Evolutionary conservation across 208 protist species (phyloP), one percentile per base, ranked within the genome.

Genomic region (Trypanosoma melophagium): DNA sequence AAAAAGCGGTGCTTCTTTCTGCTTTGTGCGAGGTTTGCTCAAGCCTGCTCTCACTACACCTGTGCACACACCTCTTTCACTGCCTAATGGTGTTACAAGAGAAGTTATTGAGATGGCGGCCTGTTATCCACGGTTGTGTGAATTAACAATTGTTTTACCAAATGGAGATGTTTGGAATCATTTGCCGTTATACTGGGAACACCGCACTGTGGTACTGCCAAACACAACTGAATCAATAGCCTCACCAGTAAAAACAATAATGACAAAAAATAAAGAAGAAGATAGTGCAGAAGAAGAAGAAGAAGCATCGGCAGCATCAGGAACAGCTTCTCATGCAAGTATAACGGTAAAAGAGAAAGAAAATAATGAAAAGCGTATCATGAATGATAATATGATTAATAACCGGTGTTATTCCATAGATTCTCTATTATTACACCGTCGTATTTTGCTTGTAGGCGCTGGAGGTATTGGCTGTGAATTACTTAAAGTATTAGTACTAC

Each of bases 381-480:
- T 35, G 28, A 5, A 5, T 69, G 31, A 25, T 28, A 40, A 71
- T 49, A 19, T 83, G 83, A 0, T 7, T 1, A 5, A 35, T 35
- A 35, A 35, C n/a, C n/a, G n/a, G n/a, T n/a, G n/a, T n/a, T n/a
- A n/a, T 35, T 35, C 28, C 5, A 35, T 5, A 35, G 28, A 35
- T 35, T 35, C 28, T 5, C 5, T 35, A 35, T 35, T 35, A 5
- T 35, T 35, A 35, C 1, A 35, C 28, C 28, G 28, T 35, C 28
- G 28, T 35, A 1, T 35, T 5, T 35, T 35, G 5, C 28, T 35
- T 35, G 95, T 99, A 8, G 99, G 98, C 7, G 98, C 97, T 0
- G 99, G 98, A 19, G 98, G 98, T 16, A 99, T 99, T 69, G 99
- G 99, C 28, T 99, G 98, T 79, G 98, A 99, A 80, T 75, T 99